Base-by-base conservation (phyloP, 116 monocot genomes). In the Trichopus zeylanicus region DNA sequence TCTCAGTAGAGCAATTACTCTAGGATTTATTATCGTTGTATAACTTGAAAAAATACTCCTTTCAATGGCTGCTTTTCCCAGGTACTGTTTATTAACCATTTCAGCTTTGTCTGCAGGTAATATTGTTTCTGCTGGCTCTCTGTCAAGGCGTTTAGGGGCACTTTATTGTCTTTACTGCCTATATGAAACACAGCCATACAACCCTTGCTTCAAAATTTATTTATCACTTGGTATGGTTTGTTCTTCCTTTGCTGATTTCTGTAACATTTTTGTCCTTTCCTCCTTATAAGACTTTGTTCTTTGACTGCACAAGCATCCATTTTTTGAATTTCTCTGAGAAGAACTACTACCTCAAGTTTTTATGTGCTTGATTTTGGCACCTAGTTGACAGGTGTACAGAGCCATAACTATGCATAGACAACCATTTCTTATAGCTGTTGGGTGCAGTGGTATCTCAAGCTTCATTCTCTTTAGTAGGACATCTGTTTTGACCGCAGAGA, bases 81-180 rank as follows among this genome's bases (percentile, higher is more conserved):
- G n/a, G n/a, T n/a, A n/a, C n/a, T n/a, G n/a, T n/a, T n/a, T n/a
- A n/a, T 37, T 13, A 51, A 15, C 42, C 20, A 1, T 69, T 33
- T 55, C 4, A 26, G 26, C 20, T 53, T 57, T 11, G 35, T 53
- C 46, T 79, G 37, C 79, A 94, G 93, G 78, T 68, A 61, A 88
- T 59, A 82, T 97, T 75, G 51, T 62, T 63, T 78, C 75, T 29
- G 16, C 20, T 18, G 79, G 56, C 56, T 51, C 73, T 62, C 37
- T 90, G 16, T 73, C 81, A 9, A 61, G 63, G 63, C 83, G 79
- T 77, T 67, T 97, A 53, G 91, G 87, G 29, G 95, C 84, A 16
- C 70, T 97, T 13, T 90, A 97, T 77, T 97, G 95, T 65, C 87
- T 94, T 20, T 89, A 94, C 61, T 94, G 83, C 61, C 86, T 94